Evolutionary conservation across 345 rosid species (phyloP), one percentile per base, ranked within the genome.

Genomic region (Dipteronia sinensis): DNA sequence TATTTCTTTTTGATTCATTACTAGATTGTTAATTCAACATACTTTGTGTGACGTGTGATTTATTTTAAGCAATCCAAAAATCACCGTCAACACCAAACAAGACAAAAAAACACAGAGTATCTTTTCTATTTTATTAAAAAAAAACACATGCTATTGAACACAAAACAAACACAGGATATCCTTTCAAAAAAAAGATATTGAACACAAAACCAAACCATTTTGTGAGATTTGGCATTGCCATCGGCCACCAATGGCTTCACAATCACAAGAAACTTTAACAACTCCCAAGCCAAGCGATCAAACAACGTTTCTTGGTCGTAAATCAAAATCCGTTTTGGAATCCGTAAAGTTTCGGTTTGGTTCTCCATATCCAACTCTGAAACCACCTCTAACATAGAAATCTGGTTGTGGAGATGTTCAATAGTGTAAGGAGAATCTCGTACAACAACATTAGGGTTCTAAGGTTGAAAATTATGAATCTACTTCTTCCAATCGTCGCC

Each of bases 181-280:
- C 3, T 29, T 31, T 31, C 4, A 31, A 31, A 31, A 29, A 29
- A 29, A 29, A 29, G 31, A 29, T 29, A 29, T 29, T 29, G 31
- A 29, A 29, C 31, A 29, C 31, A 89, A 89, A 51, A 90, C 79
- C 66, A 89, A 79, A 79, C 27, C 92, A 89, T 90, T 75, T 87
- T 86, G 79, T 90, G 94, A 9, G 92, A 86, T 69, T 83, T 85
- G 19, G 82, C 84, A 76, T 85, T 87, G 3, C 92, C 91, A 53
- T 87, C 86, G 15, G 92, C 92, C 46, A 87, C 84, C 25, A 90
- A 49, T 2, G 94, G 92, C 80, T 90, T 90, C 22, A 91, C 92
- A 6, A 90, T 86, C 53, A 90, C 86, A 27, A 91, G 94, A 67
- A 85, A 90, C 85, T 83, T 84, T 17, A 90, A 65, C 10, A 73